A percentile compares a stretch with the other conserved stretches of the same genome.
These are phyloP conservation scores for Eimeria tenella DNA, from an alignment of 169 alveolate species.

Conservation along the genomic window DNA sequence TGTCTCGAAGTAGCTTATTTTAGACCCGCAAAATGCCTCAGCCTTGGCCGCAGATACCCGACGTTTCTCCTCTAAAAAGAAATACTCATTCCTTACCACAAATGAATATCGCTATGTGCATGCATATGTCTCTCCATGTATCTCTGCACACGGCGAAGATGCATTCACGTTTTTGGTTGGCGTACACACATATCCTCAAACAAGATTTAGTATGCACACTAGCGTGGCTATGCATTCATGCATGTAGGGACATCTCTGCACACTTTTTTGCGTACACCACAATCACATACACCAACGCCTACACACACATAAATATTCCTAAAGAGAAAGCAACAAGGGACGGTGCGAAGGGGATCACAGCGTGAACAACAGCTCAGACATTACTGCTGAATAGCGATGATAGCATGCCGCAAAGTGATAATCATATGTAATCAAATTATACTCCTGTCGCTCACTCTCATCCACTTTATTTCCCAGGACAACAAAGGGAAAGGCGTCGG, in stretches of 20 bases:
- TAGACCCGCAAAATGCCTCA: conserved; percentile 95
- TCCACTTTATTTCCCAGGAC: conserved; percentile 98
- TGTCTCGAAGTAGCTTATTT: conserved; percentile 96
- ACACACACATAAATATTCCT: too few relatives aligned
- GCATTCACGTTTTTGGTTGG: too few relatives aligned
- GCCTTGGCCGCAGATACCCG: conserved; percentile 93
- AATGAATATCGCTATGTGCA: not conserved
- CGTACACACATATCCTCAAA: too few relatives aligned
- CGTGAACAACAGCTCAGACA: not conserved
- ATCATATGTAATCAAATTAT: not conserved
- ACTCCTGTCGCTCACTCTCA: conserved; percentile 85
- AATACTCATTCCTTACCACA: not conserved
- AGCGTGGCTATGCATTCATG: too few relatives aligned
- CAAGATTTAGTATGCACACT: too few relatives aligned
- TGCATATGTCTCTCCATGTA: conserved; percentile 58
- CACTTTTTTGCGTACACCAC: too few relatives aligned
- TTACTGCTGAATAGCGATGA: not conserved
- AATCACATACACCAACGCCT: too few relatives aligned
- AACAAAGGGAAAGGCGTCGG: conserved; percentile 97
- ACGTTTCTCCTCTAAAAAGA: conserved; percentile 42
- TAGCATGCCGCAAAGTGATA: conserved; percentile 5
- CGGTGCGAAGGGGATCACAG: not conserved
- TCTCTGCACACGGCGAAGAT: too few relatives aligned
- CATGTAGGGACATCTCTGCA: too few relatives aligned
- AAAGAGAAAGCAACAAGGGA: not conserved